Evolutionary conservation across 371 early-diverging fungal genomes (phyloP), one percentile per base, ranked within the genome.

Genomic region (Mucor piriformis): DNA sequence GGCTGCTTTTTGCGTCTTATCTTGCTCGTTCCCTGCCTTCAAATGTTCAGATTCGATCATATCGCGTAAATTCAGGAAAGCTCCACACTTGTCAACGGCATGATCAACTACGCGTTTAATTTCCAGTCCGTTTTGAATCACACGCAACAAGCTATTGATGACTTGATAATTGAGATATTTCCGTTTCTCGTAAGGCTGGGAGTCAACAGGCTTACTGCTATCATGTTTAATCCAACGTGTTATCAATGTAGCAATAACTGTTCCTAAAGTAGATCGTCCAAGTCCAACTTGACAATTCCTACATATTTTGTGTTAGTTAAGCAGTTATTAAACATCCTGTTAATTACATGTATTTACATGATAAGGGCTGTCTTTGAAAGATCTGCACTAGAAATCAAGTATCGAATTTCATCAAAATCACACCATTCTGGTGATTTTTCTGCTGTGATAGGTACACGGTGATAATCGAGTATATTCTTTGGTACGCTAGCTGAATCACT

Each of bases 201-300:
- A 25, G 21, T 38, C 48, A 8, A 8, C 1, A 13, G 33, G 21
- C 18, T 38, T 10, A 35, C 29, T 3, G 12, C n/a, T 42, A 10
- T 35, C 44, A 5, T 46, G 46, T 2, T 53, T 44, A 29, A 67
- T 63, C 83, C 83, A 83, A 4, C 61, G 43, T 13, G 78, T 55
- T 11, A 83, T 61, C 25, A 80, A 44, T 0, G 73, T 69, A 8
- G 77, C 70, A 33, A 81, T 67, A 11, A 79, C 67, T 8, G 69
- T 69, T 7, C 70, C 70, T 32, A 64, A 49, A 2, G 87, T 86
- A 12, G 83, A 81, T 15, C 87, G 68, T 12, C 86, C 86, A 4
- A 80, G 29, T 0, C 86, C 86, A 18, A 84, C 68, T 61, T 86
- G 86, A 61, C 85, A 85, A 50, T 86, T 86, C 52, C 79, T 83